phyloP scores from a whole-genome alignment of 2,329 filamentous ascomycete genomes.

The Drechslera avenae region DNA sequence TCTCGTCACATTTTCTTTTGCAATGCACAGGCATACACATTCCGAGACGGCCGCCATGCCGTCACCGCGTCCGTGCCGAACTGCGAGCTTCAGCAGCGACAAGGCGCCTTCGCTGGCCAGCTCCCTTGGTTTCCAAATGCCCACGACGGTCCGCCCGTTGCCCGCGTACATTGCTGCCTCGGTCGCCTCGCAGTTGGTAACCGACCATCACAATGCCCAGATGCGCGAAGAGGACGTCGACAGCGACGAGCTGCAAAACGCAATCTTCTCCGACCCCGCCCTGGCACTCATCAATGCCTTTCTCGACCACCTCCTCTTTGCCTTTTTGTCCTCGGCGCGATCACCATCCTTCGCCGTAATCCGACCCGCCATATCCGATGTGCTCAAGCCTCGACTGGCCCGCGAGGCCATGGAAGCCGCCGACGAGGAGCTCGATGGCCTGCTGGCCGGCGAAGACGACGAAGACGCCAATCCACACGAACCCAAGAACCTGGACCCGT shows the following conservation, averaged over 20 bases:
- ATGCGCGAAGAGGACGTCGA: slow-evolving; percentile 72
- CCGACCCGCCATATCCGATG: slow-evolving; percentile 80
- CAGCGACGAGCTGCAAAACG: slow-evolving; percentile 64
- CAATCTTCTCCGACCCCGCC: slow-evolving; percentile 73
- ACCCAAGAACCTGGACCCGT: slow-evolving; percentile 59
- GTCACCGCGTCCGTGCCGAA: slow-evolving; percentile 47
- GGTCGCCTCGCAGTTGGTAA: slow-evolving; percentile 89
- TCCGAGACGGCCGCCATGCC: slow-evolving; percentile 42
- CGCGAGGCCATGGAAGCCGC: slow-evolving; percentile 81
- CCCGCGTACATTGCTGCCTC: slow-evolving; percentile 87
- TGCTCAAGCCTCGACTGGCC: slow-evolving; percentile 87
- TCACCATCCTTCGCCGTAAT: slow-evolving; percentile 77
- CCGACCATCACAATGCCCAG: slow-evolving; percentile 81
- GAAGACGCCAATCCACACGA: slow-evolving; percentile 37
- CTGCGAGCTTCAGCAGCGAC: slow-evolving; percentile 71
- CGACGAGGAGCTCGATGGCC: slow-evolving; percentile 85
- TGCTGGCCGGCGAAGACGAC: slow-evolving; percentile 77
- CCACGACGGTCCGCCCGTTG: slow-evolving; percentile 71
- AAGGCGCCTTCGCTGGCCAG: slow-evolving; percentile 63
- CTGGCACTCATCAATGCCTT: slow-evolving; percentile 86
- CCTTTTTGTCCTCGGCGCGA: slow-evolving; percentile 78
- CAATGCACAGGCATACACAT: slow-evolving; percentile 44
- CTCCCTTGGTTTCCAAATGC: slow-evolving; percentile 61
- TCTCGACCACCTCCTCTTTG: slow-evolving; percentile 90
- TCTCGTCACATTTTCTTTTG: background rate